Evolutionary conservation across 371 early-diverging fungal genomes (phyloP), one percentile per base, ranked within the genome.

Genomic region (Astathelohania contejeani): DNA sequence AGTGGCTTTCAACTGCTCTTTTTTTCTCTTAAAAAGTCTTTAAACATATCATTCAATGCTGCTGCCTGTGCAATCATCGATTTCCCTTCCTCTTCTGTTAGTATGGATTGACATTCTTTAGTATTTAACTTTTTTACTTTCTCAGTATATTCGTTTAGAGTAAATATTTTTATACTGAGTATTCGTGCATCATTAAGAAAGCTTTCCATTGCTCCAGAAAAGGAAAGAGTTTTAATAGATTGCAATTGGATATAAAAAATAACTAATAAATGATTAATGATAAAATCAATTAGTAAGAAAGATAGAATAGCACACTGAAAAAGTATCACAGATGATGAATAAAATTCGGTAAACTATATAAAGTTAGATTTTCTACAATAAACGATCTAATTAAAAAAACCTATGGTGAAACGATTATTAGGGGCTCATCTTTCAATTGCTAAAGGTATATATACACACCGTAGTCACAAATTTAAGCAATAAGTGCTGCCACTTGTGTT

Each of bases 401-500:
- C 12, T 32, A 32, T 32, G 32, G 12, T 37, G 14, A 23, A 39
- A 37, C 16, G 28, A 54, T 45, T 65, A 28, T 44, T 74, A 12
- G 75, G 75, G 23, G 72, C 72, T 37, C 75, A 75, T 60, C 46
- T 75, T 26, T 70, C 72, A 52, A 72, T 70, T 16, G 20, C 49
- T 18, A 68, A 68, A 28, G 75, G 75, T n/a, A n/a, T 32, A 55
- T 75, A 16, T 40, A 61, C 29, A 58, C 59, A 10, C 23, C 72
- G 20, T 66, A 72, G 49, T 53, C 57, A 49, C 48, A 62, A 51
- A 68, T 72, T 63, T 62, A 71, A 6, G 14, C 6, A 3, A 32
- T 75, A 16, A 48, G 37, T 3, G 46, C 53, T 24, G 46, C 60
- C 22, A 61, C 69, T 14, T 69, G 67, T 62, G 75, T 63, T 19